A percentile compares a stretch with the other conserved stretches of the same genome.
phyloP scores from a whole-genome alignment of 768 basidiomycete genomes.

The Mycena sanguinolenta region DNA sequence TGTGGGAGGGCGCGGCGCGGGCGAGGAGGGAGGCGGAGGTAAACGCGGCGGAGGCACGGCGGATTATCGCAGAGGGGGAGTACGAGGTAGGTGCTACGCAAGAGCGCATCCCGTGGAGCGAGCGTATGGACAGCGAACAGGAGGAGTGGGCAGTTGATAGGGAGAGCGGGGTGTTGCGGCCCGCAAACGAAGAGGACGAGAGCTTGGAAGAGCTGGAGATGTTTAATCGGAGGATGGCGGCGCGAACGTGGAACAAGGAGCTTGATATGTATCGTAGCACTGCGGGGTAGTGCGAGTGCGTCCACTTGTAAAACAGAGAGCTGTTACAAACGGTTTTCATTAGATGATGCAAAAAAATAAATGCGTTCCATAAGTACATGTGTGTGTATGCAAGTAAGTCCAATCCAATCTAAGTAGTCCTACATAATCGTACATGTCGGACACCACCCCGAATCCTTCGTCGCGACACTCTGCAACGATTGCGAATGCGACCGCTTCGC shows the following conservation, averaged over 20 bases:
- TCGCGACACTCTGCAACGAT: too few species aligned
- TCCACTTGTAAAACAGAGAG: too few species aligned
- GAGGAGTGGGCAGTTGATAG: background rate
- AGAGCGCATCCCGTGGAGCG: background rate
- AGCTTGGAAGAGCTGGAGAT: background rate
- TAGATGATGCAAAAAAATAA: background rate
- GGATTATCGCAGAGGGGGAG: background rate
- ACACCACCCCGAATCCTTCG: constrained; percentile 29
- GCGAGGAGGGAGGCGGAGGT: constrained; percentile 6
- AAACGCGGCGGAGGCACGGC: background rate
- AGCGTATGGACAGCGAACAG: background rate
- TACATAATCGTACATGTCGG: constrained; percentile 38
- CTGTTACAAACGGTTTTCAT: background rate
- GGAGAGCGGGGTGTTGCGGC: background rate
- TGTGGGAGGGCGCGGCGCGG: constrained; percentile 19
- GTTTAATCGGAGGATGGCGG: background rate
- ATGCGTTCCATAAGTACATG: background rate
- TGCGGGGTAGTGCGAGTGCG: background rate
- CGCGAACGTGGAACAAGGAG: background rate
- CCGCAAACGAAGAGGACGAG: background rate
- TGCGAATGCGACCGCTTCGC: background rate
- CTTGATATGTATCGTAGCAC: background rate
- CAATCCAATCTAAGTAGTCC: constrained; percentile 1
- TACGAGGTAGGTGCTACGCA: background rate
- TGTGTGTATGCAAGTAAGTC: constrained; percentile 9